Evolutionary conservation across 1,284 basidiomycete genomes (phyloP).

Genomic region (Jaminaea rosea): DNA sequence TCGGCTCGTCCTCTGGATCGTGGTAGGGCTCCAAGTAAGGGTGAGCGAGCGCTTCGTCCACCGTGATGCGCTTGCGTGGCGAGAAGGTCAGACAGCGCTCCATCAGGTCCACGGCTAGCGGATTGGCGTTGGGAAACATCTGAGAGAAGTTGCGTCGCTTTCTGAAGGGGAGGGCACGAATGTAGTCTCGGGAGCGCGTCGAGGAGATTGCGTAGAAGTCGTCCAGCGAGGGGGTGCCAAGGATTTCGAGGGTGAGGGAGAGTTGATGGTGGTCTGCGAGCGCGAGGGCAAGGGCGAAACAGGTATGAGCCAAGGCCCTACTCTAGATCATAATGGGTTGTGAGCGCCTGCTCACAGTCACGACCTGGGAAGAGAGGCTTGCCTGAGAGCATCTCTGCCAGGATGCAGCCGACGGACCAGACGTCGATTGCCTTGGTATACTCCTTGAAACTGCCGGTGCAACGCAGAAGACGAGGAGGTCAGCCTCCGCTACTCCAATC

Average conservation of each 20-base stretch:
- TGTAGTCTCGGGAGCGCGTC: constrained; percentile 75
- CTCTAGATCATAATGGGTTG: no score
- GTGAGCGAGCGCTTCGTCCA: constrained; percentile 44
- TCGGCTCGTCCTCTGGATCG: constrained; percentile 45
- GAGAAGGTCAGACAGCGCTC: constrained; percentile 70
- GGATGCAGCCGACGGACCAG: constrained; percentile 85
- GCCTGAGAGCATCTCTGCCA: constrained; percentile 85
- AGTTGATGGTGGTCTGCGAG: constrained; percentile 51
- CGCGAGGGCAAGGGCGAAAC: background rate
- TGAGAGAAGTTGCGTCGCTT: constrained; percentile 68
- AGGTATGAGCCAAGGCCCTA: no score
- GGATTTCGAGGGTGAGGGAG: constrained; percentile 55
- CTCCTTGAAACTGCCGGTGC: constrained; percentile 33
- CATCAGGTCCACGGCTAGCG: constrained; percentile 77
- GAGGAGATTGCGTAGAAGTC: constrained; percentile 64
- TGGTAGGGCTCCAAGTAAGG: constrained; percentile 45
- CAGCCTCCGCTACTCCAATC: background rate
- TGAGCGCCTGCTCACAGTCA: constrained; percentile 32
- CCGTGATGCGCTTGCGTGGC: constrained; percentile 42
- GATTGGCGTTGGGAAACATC: constrained; percentile 73
- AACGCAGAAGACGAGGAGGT: background rate
- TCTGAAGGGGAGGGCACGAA: constrained; percentile 81
- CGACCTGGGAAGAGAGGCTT: constrained; percentile 77
- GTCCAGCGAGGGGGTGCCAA: constrained; percentile 56
- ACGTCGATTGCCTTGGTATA: constrained; percentile 50